Percentiles rank a stretch among this genome's conserved stretches.
Evolutionary conservation across 768 basidiomycete genomes (phyloP).

Genomic region (Lyophyllum semitale): DNA sequence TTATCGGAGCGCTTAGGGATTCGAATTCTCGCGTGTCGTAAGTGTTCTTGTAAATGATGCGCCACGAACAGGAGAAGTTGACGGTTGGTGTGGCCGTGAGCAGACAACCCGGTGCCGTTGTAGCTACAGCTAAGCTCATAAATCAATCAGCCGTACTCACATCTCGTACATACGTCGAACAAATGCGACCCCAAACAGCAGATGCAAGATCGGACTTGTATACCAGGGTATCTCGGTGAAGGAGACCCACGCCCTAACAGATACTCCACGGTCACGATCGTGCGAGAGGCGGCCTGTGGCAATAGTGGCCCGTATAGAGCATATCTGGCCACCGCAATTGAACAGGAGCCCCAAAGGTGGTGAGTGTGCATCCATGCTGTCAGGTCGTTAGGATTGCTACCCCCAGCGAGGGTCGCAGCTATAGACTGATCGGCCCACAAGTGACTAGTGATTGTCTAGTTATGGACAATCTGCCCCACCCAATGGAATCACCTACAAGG

Average conservation of each 20-base stretch:
- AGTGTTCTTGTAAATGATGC: neutral
- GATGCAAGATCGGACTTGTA: too few relatives aligned
- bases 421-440: neutral
- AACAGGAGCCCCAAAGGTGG: neutral
- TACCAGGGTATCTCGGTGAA: neutral
- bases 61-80: neutral
- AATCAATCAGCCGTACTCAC: neutral
- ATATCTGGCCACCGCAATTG: neutral
- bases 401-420: neutral
- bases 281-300: neutral
- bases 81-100: neutral
- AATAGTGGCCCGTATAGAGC: neutral
- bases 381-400: neutral
- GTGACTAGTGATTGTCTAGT: neutral
- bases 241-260: neutral
- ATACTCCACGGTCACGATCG: neutral
- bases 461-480: neutral
- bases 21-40: neutral
- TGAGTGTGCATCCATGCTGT: neutral
- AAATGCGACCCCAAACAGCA: too few relatives aligned
- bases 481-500: too few relatives aligned
- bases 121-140: neutral
- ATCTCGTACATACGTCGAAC: too few relatives aligned
- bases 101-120: neutral
- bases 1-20: neutral